Evolutionary conservation across 225 moss, liverwort and hornwort genomes (phyloP), one percentile per base, ranked within the genome.

Genomic region (Pseudisothecium myosuroides): DNA sequence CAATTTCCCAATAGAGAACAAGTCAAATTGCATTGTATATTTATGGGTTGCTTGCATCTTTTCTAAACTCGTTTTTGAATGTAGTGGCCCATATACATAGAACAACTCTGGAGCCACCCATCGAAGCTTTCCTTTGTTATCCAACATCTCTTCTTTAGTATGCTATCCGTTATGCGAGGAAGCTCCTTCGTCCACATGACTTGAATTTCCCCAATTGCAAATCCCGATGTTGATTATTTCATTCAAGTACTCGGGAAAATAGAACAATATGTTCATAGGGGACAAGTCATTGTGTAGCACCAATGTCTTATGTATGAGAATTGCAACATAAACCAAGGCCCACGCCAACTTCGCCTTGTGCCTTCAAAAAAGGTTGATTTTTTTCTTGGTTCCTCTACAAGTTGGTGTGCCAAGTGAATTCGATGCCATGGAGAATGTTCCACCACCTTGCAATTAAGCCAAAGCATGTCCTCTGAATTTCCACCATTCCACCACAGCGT

Each of bases 231-330:
- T 45, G 17, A 72, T 28, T 16, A 10, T 6, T 10, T 72, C 0
- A 3, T 43, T 10, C 1, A 0, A 72, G 1, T 17, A 1, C 3
- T 45, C 0, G 1, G 3, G 1, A 28, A 43, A 43, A 28, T 43
- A 5, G 5, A 72, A 16, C 27, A 45, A 29, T 45, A 29, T 39
- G 9, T 31, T 47, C 2, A 31, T 74, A 0, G 19, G 31, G 7
- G 31, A 74, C 4, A 47, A 74, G 29, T 47, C 74, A 47, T 74
- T 74, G 29, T 47, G 4, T 47, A 74, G 19, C 7, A 74, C 19
- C 7, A 5, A 19, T 49, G 19, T 7, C 31, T 74, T 12, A 7
- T 47, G 4, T 10, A 47, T 31, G 11, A 47, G 11, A 18, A 45
- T 74, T 47, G 47, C 4, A 74, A 31, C 2, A 47, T 11, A 47